Conservation (phyloP, 768 basidiomycete genomes). For the Mycena venus region DNA sequence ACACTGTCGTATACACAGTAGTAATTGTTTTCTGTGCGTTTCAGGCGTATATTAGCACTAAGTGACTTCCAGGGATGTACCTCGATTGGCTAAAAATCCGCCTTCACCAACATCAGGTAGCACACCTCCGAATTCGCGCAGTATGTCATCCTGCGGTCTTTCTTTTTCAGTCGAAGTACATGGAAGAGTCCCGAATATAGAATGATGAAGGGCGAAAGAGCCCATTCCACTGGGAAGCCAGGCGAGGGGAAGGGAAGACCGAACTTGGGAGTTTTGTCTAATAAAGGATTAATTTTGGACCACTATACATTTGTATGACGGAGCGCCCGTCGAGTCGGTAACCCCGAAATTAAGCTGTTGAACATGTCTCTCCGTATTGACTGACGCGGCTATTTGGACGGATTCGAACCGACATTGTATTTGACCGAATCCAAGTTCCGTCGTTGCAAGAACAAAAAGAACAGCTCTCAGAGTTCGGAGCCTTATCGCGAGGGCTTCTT, state of each 20-base stretch:
- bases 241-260: constrained; percentile 83
- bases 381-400: too few relatives aligned
- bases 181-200: constrained; percentile 94
- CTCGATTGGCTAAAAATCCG: constrained; percentile 82
- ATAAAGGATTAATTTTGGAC: constrained; percentile 38
- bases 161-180: constrained; percentile 73
- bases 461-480: too few relatives aligned
- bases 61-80: constrained; percentile 73
- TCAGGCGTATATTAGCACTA: neutral
- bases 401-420: too few relatives aligned
- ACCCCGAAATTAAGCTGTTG: neutral
- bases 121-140: constrained; percentile 69
- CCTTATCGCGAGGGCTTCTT: too few relatives aligned
- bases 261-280: constrained; percentile 93
- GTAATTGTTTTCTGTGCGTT: constrained; percentile 50
- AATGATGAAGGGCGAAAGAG: constrained; percentile 93
- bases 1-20: constrained; percentile 94
- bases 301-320: too few relatives aligned
- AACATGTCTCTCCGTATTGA: too few relatives aligned
- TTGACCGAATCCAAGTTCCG: too few relatives aligned
- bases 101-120: constrained; percentile 63
- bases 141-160: constrained; percentile 83
- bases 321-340: neutral
- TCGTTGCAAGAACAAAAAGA: too few relatives aligned
- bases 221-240: constrained; percentile 71